These are phyloP conservation scores for Teunomyces gatunensis DNA, from an alignment of 805 yeast species.

Conservation along the genomic window DNA sequence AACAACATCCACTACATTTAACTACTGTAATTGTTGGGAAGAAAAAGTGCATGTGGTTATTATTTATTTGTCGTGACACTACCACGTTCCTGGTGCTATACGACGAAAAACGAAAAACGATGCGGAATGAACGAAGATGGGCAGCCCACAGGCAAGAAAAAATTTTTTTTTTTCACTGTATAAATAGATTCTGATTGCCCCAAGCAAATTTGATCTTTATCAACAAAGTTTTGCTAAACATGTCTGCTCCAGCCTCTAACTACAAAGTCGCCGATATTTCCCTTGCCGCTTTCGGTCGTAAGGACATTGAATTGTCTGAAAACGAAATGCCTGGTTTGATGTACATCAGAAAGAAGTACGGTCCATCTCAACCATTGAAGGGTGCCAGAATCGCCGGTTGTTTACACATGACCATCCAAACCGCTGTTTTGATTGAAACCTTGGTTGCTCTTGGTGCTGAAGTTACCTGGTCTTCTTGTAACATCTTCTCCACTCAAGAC, in stretches of 20 bases:
- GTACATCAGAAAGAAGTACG: conserved; percentile 94
- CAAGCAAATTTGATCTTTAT: background rate
- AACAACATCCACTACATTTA: background rate
- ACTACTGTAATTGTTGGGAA: background rate
- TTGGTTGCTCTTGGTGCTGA: conserved; percentile 97
- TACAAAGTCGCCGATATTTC: conserved; percentile 98
- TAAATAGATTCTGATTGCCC: background rate
- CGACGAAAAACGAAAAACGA: background rate
- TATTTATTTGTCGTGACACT: background rate
- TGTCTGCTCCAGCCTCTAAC: conserved; percentile 51
- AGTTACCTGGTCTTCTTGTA: conserved; percentile 99
- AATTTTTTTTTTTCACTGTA: conserved; percentile 5
- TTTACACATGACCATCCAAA: conserved; percentile 98
- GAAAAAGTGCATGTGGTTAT: background rate
- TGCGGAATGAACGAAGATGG: background rate
- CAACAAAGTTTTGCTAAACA: conserved; percentile 10
- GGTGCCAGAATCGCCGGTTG: conserved; percentile 99
- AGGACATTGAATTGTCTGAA: conserved; percentile 97
- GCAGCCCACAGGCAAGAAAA: background rate
- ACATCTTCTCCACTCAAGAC: conserved; percentile 99
- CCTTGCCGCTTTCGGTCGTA: conserved; percentile 99
- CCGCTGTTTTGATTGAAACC: conserved; percentile 98
- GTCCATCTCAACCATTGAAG: conserved; percentile 87
- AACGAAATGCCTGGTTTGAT: conserved; percentile 99
- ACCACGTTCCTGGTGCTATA: background rate